Evolutionary conservation across 1,139 yeast genomes (phyloP).

Genomic region (Pichia sp.): DNA sequence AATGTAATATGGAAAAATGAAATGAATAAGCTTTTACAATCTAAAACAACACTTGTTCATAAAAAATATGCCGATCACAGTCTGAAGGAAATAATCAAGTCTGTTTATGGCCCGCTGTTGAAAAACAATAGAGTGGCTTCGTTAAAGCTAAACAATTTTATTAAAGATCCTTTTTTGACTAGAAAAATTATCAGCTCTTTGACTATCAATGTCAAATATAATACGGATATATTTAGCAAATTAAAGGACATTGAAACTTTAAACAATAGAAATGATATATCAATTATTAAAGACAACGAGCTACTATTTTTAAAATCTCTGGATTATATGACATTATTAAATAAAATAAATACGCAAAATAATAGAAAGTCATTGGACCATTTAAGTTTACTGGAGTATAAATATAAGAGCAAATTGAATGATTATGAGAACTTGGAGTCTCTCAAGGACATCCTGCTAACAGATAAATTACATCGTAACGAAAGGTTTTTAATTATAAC

Average conservation of each 20-base stretch:
- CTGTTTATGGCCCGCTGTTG: slow-evolving; percentile 7
- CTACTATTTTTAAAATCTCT: slow-evolving; percentile 13
- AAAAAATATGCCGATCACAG: slow-evolving; percentile 4
- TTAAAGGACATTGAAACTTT: slow-evolving; percentile 14
- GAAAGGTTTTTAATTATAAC: slow-evolving; percentile 16
- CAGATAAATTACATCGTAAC: slow-evolving; percentile 5
- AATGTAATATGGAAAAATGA: slow-evolving; percentile 8
- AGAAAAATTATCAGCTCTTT: slow-evolving; percentile 5
- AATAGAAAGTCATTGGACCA: slow-evolving; percentile 2
- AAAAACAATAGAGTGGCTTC: not conserved
- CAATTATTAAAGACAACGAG: slow-evolving; percentile 16
- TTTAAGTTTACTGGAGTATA: slow-evolving; percentile 12
- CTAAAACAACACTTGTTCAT: not conserved
- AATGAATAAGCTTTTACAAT: slow-evolving; percentile 1
- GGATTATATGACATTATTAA: slow-evolving; percentile 10
- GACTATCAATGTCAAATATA: slow-evolving; percentile 3
- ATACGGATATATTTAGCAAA: slow-evolving; percentile 9
- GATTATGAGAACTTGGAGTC: slow-evolving; percentile 15
- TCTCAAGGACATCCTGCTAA: slow-evolving; percentile 5
- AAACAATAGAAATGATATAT: slow-evolving; percentile 13
- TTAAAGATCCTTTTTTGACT: slow-evolving; percentile 8
- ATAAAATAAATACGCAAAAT: slow-evolving; percentile 1
- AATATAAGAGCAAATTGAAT: slow-evolving; percentile 14
- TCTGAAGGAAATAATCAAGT: slow-evolving; percentile 9
- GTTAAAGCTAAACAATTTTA: slow-evolving; percentile 1